These are phyloP conservation scores for Metschnikowia vanudenii DNA, from an alignment of 805 yeast species.

Conservation along the genomic window DNA sequence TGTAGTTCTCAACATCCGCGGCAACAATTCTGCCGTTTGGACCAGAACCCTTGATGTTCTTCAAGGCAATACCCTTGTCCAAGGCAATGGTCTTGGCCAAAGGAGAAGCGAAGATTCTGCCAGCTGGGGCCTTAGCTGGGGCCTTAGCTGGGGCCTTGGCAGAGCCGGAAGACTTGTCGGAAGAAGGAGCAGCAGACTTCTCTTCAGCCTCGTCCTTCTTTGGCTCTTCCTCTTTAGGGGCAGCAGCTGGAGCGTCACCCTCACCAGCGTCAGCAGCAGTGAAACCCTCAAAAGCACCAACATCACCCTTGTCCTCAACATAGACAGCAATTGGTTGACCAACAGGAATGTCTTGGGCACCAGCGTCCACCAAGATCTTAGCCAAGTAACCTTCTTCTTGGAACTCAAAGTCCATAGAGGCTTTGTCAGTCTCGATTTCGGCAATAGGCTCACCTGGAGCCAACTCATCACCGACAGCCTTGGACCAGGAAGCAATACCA, in stretches of 20 bases:
- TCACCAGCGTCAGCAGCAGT: conserved; percentile 78
- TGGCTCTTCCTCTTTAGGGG: conserved; percentile 39
- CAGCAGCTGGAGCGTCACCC: conserved; percentile 41
- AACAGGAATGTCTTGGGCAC: conserved; percentile 87
- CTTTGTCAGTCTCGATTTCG: conserved; percentile 97
- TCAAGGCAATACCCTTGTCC: conserved; percentile 86
- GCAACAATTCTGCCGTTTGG: conserved; percentile 94
- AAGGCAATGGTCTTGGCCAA: conserved; percentile 90
- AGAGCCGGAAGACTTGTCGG: conserved; percentile 28
- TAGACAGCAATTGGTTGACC: conserved; percentile 96
- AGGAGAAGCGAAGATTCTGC: conserved; percentile 90
- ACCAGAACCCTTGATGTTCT: conserved; percentile 86
- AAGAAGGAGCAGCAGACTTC: conserved; percentile 26
- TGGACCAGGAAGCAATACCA: conserved; percentile 85
- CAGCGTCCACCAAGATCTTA: conserved; percentile 77
- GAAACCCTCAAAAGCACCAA: conserved; percentile 83
- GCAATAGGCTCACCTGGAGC: conserved; percentile 93
- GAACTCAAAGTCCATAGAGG: conserved; percentile 96
- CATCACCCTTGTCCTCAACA: conserved; percentile 83
- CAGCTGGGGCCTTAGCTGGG: conserved; percentile 47
- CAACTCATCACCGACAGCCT: conserved; percentile 83
- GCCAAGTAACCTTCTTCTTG: conserved; percentile 95
- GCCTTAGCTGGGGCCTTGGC: conserved; percentile 37
- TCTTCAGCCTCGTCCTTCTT: conserved; percentile 26
- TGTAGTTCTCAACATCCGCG: conserved; percentile 78